These are phyloP conservation scores for Neurospora sp. DNA, from an alignment of 495 filamentous ascomycete genomes.

Conservation along the genomic window DNA sequence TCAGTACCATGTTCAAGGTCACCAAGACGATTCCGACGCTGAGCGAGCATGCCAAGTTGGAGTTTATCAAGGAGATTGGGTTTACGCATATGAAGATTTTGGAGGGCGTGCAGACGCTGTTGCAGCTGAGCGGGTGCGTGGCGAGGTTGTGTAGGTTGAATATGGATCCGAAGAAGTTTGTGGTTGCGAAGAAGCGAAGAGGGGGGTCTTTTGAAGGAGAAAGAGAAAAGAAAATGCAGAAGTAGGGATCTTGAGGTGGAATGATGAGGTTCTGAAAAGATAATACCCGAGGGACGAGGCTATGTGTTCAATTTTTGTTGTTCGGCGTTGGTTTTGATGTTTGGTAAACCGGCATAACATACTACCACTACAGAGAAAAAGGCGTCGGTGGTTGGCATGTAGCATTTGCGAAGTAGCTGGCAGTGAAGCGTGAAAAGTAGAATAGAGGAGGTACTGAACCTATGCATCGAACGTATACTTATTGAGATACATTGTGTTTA, in stretches of 20 bases:
- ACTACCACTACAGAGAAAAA: background rate
- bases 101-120: slow-evolving; percentile 88
- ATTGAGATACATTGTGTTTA: no score
- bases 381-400: background rate
- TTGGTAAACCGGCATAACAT: background rate
- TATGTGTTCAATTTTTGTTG: background rate
- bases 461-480: no score
- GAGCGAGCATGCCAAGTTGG: slow-evolving; percentile 86
- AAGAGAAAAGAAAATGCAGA: background rate
- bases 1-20: slow-evolving; percentile 97
- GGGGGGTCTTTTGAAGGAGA: background rate
- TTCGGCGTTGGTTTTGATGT: background rate
- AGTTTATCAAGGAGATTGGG: slow-evolving; percentile 96
- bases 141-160: slow-evolving; percentile 86
- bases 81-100: slow-evolving; percentile 99
- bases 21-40: slow-evolving; percentile 87
- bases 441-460: background rate
- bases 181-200: slow-evolving; percentile 33
- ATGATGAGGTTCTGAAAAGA: background rate
- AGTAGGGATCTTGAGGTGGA: background rate
- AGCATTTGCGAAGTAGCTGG: background rate
- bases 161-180: slow-evolving; percentile 86
- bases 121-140: slow-evolving; percentile 87
- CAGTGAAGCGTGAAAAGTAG: background rate
- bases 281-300: background rate